These are phyloP conservation scores for Westerdykella aurantiaca DNA, from an alignment of 2,329 filamentous ascomycete species.

Conservation along the genomic window DNA sequence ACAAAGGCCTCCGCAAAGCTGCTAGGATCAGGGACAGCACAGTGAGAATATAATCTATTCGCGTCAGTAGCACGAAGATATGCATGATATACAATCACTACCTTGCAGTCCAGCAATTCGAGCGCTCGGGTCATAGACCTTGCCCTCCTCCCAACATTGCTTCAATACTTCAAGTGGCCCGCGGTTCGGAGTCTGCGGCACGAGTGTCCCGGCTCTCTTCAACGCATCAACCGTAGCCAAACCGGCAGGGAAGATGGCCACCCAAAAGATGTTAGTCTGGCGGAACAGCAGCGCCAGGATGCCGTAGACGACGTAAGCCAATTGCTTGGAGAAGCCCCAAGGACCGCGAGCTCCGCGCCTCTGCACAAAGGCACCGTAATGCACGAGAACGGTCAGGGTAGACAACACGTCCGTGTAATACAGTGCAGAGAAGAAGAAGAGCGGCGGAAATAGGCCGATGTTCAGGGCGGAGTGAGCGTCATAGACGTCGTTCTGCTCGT, in stretches of 20 bases:
- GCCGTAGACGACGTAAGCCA: slow-evolving; percentile 49
- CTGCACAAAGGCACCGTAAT: slow-evolving; percentile 52
- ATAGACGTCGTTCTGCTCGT: slow-evolving; percentile 32
- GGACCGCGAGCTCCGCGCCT: slow-evolving; percentile 5
- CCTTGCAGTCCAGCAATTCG: slow-evolving; percentile 20
- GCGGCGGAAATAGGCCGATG: slow-evolving; percentile 73
- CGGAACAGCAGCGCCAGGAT: slow-evolving; percentile 67
- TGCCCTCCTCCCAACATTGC: slow-evolving; percentile 18
- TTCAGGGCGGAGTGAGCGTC: slow-evolving; percentile 65
- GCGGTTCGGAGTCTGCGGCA: background rate
- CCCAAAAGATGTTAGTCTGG: slow-evolving; percentile 97
- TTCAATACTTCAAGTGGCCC: slow-evolving; percentile 3
- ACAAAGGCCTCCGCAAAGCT: slow-evolving; percentile 41
- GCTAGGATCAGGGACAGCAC: slow-evolving; percentile 60
- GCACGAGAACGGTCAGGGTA: slow-evolving; percentile 65
- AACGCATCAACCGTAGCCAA: slow-evolving; percentile 28
- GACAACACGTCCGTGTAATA: slow-evolving; percentile 94
- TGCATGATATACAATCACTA: slow-evolving; percentile 5
- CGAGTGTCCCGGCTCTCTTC: slow-evolving; percentile 8
- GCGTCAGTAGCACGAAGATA: background rate
- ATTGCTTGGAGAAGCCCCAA: slow-evolving; percentile 9
- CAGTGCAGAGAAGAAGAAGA: slow-evolving; percentile 93
- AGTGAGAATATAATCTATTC: slow-evolving; percentile 21
- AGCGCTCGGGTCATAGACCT: slow-evolving; percentile 19
- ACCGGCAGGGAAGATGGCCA: slow-evolving; percentile 68